Conservation (phyloP, 1,284 basidiomycete species). For the Boletus semigastroideus region DNA sequence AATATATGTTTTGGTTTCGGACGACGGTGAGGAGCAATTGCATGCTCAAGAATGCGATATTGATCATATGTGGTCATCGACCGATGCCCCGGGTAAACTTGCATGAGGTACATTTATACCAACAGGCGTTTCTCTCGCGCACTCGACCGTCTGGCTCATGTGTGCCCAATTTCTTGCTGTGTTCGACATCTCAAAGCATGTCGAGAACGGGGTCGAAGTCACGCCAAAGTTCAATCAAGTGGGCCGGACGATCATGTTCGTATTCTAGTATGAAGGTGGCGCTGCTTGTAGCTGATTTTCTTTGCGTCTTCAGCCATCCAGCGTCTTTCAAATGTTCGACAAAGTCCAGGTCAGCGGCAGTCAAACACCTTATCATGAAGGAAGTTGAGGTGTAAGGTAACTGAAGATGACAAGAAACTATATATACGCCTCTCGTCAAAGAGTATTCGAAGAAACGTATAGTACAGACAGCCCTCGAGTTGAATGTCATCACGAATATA, state of each 20-base stretch:
- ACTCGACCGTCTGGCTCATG: constrained; percentile 19
- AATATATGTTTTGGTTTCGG: constrained; percentile 54
- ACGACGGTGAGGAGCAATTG: constrained; percentile 41
- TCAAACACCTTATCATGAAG: constrained; percentile 44
- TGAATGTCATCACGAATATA: too few species aligned
- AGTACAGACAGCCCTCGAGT: too few species aligned
- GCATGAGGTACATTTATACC: neutral
- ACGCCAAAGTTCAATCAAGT: constrained; percentile 15
- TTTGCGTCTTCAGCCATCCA: constrained; percentile 42
- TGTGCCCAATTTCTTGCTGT: constrained; percentile 17
- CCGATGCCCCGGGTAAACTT: constrained; percentile 11
- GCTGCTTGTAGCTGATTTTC: neutral
- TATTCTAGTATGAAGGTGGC: neutral
- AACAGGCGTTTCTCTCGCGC: constrained; percentile 17
- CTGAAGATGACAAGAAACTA: neutral
- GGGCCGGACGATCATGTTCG: constrained; percentile 13
- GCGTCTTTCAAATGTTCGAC: constrained; percentile 56
- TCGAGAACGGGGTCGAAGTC: constrained; percentile 23
- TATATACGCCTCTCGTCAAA: too few species aligned
- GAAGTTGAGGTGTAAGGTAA: constrained; percentile 20
- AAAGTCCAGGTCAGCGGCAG: constrained; percentile 50
- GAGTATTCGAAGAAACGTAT: too few species aligned
- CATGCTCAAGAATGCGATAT: neutral
- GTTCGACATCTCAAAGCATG: constrained; percentile 22
- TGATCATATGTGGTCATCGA: neutral